A percentile compares a stretch with the other conserved stretches of the same genome.
These are phyloP conservation scores for Mrakia blollopis DNA, from an alignment of 768 basidiomycete species.

Conservation along the genomic window DNA sequence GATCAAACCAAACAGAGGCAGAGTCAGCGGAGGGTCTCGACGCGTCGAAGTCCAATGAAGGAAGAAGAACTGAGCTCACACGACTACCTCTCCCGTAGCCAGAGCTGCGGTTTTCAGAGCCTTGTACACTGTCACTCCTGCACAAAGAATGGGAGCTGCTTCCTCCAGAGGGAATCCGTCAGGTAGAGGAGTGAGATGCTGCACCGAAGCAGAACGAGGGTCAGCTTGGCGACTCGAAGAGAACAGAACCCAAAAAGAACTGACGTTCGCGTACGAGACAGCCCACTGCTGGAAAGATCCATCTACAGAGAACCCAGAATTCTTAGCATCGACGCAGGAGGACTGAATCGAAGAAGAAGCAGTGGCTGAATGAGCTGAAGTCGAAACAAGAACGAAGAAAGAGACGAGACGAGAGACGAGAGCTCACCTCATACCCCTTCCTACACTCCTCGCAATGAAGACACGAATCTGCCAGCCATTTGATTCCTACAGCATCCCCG, in stretches of 20 bases:
- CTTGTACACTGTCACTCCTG: constrained; percentile 48
- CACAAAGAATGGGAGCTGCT: constrained; percentile 67
- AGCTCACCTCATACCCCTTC: constrained; percentile 56
- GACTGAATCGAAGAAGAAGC: constrained; percentile 35
- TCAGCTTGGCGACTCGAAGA: background rate
- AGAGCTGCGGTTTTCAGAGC: constrained; percentile 17
- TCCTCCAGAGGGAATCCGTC: constrained; percentile 53
- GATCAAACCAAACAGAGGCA: too few relatives aligned
- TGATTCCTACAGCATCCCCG: constrained; percentile 32
- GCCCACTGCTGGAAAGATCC: constrained; percentile 62
- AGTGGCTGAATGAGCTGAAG: too few relatives aligned
- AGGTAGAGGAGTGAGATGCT: constrained; percentile 75
- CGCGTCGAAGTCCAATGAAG: too few relatives aligned
- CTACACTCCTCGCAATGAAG: constrained; percentile 70
- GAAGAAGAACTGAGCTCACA: constrained; percentile 4
- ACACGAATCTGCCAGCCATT: constrained; percentile 53
- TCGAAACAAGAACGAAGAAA: too few relatives aligned
- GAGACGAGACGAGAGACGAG: too few relatives aligned
- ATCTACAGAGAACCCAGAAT: constrained; percentile 68
- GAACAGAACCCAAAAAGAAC: constrained; percentile 43
- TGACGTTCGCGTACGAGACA: constrained; percentile 27
- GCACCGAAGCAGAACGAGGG: constrained; percentile 40
- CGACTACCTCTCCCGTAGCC: constrained; percentile 18
- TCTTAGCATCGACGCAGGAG: constrained; percentile 59
- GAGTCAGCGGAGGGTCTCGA: too few relatives aligned